These are phyloP conservation scores for Rhizopogon sp. DNA, from an alignment of 768 basidiomycete genomes.

Conservation along the genomic window DNA sequence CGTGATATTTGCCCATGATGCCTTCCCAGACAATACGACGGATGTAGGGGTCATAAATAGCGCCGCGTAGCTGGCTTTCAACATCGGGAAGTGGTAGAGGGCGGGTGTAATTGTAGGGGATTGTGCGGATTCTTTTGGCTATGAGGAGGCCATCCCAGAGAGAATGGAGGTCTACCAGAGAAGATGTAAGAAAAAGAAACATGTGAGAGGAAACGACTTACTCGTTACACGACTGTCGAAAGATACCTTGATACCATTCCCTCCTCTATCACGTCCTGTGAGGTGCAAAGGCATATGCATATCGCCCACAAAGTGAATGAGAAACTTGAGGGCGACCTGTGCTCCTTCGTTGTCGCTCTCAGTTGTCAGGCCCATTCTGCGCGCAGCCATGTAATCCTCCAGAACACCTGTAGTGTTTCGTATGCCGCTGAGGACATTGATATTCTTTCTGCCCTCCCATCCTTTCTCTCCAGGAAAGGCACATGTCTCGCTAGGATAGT, in stretches of 20 bases:
- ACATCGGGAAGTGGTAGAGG: conserved; percentile 67
- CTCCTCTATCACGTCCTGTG: conserved; percentile 82
- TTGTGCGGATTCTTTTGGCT: conserved; percentile 72
- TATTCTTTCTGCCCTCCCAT: conserved; percentile 53
- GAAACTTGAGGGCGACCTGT: conserved; percentile 84
- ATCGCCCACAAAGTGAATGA: conserved; percentile 92
- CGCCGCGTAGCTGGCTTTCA: conserved; percentile 62
- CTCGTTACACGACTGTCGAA: conserved; percentile 73
- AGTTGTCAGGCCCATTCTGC: not conserved
- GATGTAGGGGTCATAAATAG: conserved; percentile 85
- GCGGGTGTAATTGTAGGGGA: conserved; percentile 68
- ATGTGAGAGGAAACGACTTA: conserved; percentile 30
- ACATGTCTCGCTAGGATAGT: conserved; percentile 75
- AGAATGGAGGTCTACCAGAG: conserved; percentile 67
- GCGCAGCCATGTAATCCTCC: conserved; percentile 37
- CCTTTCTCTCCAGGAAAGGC: conserved; percentile 70
- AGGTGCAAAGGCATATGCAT: conserved; percentile 93
- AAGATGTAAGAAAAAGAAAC: not conserved
- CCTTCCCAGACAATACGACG: conserved; percentile 88
- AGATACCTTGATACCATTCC: conserved; percentile 71
- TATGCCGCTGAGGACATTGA: conserved; percentile 75
- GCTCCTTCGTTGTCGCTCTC: conserved; percentile 32
- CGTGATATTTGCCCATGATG: conserved; percentile 60
- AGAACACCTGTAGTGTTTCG: conserved; percentile 70
- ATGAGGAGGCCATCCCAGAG: conserved; percentile 85